Percentiles rank a stretch among this genome's conserved stretches.
Evolutionary conservation across 805 yeast genomes (phyloP).

Genomic region (Ogataea dorogensis): DNA sequence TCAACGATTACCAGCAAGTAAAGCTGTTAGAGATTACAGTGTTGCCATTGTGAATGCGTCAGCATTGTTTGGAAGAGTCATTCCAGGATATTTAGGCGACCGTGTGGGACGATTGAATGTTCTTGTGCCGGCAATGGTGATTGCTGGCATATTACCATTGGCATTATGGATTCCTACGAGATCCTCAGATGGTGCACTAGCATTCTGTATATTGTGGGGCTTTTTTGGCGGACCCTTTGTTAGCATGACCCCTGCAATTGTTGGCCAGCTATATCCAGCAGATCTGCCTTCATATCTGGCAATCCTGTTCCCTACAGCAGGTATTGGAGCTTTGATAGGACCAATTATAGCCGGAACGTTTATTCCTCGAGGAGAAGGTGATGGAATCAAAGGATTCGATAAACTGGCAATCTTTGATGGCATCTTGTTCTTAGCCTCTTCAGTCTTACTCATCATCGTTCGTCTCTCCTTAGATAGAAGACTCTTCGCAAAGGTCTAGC

Average conservation of each 20-base stretch:
- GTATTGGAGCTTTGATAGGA: constrained; percentile 35
- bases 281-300: constrained; percentile 33
- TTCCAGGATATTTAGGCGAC: constrained; percentile 49
- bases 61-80: constrained; percentile 49
- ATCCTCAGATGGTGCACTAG: constrained; percentile 40
- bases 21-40: constrained; percentile 51
- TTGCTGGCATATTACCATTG: constrained; percentile 35
- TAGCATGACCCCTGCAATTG: constrained; percentile 32
- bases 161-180: constrained; percentile 52
- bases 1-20: constrained; percentile 49
- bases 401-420: constrained; percentile 33
- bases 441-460: constrained; percentile 4
- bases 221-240: constrained; percentile 34
- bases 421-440: constrained; percentile 25
- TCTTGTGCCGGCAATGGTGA: constrained; percentile 32
- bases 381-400: constrained; percentile 27
- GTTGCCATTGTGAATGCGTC: constrained; percentile 40
- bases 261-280: constrained; percentile 35
- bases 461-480: constrained; percentile 10
- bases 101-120: constrained; percentile 40
- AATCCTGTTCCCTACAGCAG: constrained; percentile 28
- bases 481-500: constrained; percentile 5
- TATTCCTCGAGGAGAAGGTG: constrained; percentile 25
- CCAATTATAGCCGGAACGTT: constrained; percentile 36
- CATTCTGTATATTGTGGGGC: constrained; percentile 34